Evolutionary conservation across 495 filamentous ascomycete species (phyloP), one percentile per base, ranked within the genome.

Genomic region (Penicillium turbatum): DNA sequence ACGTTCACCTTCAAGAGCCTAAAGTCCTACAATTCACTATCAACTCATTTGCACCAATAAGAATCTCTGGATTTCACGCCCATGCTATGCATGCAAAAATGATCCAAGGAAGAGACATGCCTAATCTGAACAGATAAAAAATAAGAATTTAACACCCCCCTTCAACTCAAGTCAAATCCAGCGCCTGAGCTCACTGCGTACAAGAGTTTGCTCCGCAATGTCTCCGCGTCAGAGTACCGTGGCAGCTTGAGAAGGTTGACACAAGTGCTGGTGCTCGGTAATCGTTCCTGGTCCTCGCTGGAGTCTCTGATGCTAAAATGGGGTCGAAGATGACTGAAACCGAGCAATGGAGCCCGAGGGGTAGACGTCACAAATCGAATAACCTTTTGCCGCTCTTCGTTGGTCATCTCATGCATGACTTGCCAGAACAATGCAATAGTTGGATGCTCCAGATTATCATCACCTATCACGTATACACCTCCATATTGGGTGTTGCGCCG

Each of bases 281-380:
- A 72, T 60, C 93, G 71, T 68, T 93, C 79, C 49, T 81, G 68
- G 63, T 97, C 91, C 30, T 75, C 75, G 6, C 92, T 89, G 0
- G 86, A 86, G 67, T 97, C 93, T 6, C 93, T 74, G 43, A 99
- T 97, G 57, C 84, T 91, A 64, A 99, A 99, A 32, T 78, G 75
- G 6, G 93, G 93, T 47, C 85, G 88, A 51, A 99, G 73, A 54
- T 91, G 85, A 16, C 81, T 83, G 69, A 99, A 99, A 2, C 93
- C 93, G 17, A 97, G 71, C 45, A 99, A 72, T 1, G 93, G 93
- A n/a, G 90, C 92, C 49, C 93, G 76, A 3, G 92, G 90, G 26
- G 93, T 96, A 29, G 86, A 91, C 1, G 93, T 97, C 31, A 99
- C 95, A 58, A 97, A 99, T 62, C 92, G 93, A 48, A 99, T 76